Evolutionary conservation across 2,329 filamentous ascomycete genomes (phyloP).

Genomic region (Penicillium thymicola): DNA sequence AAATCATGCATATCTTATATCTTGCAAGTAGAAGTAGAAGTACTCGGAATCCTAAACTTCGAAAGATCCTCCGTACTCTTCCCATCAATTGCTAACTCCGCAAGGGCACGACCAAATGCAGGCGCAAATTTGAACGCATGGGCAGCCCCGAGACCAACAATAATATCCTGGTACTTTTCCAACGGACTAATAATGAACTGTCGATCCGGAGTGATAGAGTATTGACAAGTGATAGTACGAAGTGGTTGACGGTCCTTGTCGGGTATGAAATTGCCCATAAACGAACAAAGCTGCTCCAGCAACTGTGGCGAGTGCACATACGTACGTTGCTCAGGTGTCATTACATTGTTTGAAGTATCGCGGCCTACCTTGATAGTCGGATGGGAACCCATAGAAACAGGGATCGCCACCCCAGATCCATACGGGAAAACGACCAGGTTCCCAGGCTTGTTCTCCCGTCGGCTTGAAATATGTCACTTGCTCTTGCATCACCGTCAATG

Average conservation of each 20-base stretch:
- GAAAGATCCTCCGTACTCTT: conserved; percentile 25
- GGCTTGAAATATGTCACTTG: conserved; percentile 31
- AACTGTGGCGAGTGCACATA: conserved; percentile 27
- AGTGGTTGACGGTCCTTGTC: conserved; percentile 21
- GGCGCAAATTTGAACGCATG: conserved; percentile 31
- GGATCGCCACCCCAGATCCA: conserved; percentile 26
- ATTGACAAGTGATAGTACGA: conserved; percentile 30
- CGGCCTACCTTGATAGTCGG: conserved; percentile 4
- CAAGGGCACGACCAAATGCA: conserved; percentile 24
- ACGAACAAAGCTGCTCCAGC: conserved; percentile 18
- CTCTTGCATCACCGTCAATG: conserved; percentile 26
- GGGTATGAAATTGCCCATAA: conserved; percentile 22
- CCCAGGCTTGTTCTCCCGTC: conserved; percentile 12
- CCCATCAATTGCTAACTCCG: conserved; percentile 26
- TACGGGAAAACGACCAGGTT: conserved; percentile 21
- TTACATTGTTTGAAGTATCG: conserved; percentile 15
- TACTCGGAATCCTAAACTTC: conserved; percentile 20
- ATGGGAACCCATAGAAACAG: conserved; percentile 28
- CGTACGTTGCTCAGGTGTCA: conserved; percentile 28
- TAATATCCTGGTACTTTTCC: conserved; percentile 18
- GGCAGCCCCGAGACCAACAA: conserved; percentile 20
- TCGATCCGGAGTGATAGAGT: conserved; percentile 28
- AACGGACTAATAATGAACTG: conserved; percentile 29
- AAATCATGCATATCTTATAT: background rate
- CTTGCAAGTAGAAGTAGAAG: conserved; percentile 8